phyloP scores from a whole-genome alignment of 2,329 filamentous ascomycete genomes.

The Fonsecaea pugnacius region DNA sequence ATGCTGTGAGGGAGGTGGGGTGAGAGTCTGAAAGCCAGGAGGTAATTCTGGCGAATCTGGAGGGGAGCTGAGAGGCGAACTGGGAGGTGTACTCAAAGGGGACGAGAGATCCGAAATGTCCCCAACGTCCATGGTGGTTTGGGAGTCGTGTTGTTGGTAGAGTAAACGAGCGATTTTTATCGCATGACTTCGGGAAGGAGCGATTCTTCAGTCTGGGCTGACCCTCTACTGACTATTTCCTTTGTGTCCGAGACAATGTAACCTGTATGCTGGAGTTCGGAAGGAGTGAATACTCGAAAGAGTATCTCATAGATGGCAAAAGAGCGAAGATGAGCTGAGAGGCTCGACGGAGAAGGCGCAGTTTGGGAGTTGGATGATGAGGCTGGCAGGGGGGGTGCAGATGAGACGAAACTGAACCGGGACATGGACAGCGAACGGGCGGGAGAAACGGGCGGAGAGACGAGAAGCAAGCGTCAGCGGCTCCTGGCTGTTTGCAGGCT shows the following conservation, averaged over 20 bases:
- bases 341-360: conserved; percentile 2
- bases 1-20: conserved; percentile 51
- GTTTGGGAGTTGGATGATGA: conserved; percentile 21
- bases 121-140: conserved; percentile 30
- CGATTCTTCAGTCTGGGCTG: background rate
- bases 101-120: conserved; percentile 33
- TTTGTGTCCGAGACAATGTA: background rate
- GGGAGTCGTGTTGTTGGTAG: conserved; percentile 14
- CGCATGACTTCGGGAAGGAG: conserved; percentile 29
- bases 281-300: background rate
- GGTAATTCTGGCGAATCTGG: conserved; percentile 47
- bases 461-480: conserved; percentile 25
- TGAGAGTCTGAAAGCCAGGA: conserved; percentile 45
- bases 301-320: background rate
- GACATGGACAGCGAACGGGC: conserved; percentile 6
- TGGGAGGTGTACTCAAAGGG: conserved; percentile 39
- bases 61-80: conserved; percentile 50
- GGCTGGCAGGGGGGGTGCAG: conserved; percentile 19
- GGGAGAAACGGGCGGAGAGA: conserved; percentile 3
- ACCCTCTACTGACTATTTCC: background rate
- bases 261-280: background rate
- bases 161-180: conserved; percentile 25
- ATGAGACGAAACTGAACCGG: conserved; percentile 11
- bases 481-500: conserved; percentile 17
- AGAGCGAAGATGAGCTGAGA: conserved; percentile 22